Base-by-base conservation (phyloP, 805 yeast species). In the Pichia eremophila region DNA sequence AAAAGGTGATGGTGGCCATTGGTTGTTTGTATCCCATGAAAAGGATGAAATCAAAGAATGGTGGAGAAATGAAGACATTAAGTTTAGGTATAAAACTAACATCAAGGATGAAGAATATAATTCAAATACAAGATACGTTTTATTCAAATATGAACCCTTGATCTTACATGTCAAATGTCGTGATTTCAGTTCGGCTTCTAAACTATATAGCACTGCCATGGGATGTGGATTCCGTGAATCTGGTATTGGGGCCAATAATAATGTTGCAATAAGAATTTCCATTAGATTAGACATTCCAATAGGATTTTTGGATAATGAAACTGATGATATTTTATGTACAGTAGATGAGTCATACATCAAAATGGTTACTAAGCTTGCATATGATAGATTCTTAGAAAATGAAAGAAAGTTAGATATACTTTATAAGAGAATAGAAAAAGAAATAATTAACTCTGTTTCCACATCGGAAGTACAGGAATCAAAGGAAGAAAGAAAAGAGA, bases 181-280 rank as follows among this genome's bases (percentile, higher is more conserved):
- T 41, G 74, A 78, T 54, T 63, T 71, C 27, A 67, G 63, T 14
- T 63, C 72, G 6, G 95, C 96, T 0, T 70, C 73, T n/a, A 65
- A 64, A 38, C 62, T 88, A 11, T 85, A 81, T 53, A 76, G 80
- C 36, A 65, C 76, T 0, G 95, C 95, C 0, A 82, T 87, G 86
- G 73, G 75, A 2, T 83, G 93, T 65, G 96, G 96, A 3, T 88
- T 83, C 58, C 72, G 96, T 57, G 96, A 88, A 62, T 75, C 86
- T 31, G 96, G 96, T 0, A 85, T 88, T 41, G 95, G 95, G 8
- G 72, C 81, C 31, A 85, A 87, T 56, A 77, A 79, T 54, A 70
- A 83, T 12, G 95, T 88, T 8, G 96, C 89, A 0, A 75, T 88
- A 18, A 70, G 96, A 53, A 83, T 79, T 1, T 79, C 87, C 5